These are phyloP conservation scores for Sugiyamaella floridensis DNA, from an alignment of 805 yeast genomes.

Conservation along the genomic window DNA sequence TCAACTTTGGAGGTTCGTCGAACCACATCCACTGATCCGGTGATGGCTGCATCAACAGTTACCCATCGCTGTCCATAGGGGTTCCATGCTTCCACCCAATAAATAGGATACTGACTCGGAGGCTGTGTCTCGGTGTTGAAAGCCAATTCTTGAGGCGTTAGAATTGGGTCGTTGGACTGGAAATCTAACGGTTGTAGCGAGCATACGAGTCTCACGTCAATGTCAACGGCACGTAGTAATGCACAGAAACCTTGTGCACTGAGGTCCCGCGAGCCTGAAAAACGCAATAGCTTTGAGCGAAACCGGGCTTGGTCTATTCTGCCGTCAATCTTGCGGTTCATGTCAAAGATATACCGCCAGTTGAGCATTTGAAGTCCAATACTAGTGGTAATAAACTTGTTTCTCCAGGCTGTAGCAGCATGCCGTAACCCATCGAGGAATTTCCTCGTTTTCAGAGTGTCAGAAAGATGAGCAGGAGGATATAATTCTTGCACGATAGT, in stretches of 20 bases:
- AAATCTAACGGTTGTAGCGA: conserved; percentile 91
- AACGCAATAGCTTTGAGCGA: conserved; percentile 35
- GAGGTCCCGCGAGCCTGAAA: conserved; percentile 67
- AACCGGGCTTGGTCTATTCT: conserved; percentile 39
- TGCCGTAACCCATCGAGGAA: conserved; percentile 72
- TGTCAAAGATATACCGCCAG: conserved; percentile 42
- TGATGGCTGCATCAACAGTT: conserved; percentile 74
- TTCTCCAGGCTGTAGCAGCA: conserved; percentile 56
- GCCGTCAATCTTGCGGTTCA: conserved; percentile 14
- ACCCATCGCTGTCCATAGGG: conserved; percentile 64
- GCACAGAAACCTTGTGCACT: conserved; percentile 86
- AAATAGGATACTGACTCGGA: conserved; percentile 50
- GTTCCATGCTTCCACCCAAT: conserved; percentile 96
- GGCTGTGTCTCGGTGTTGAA: neutral
- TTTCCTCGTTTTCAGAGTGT: conserved; percentile 51
- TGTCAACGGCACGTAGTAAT: conserved; percentile 58
- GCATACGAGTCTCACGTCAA: conserved; percentile 67
- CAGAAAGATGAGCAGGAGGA: conserved; percentile 39
- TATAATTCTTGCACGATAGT: conserved; percentile 41
- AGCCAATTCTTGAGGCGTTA: conserved; percentile 11
- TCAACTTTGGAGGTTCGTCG: conserved; percentile 55
- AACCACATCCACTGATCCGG: conserved; percentile 55
- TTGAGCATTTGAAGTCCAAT: conserved; percentile 35
- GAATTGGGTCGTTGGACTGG: conserved; percentile 32
- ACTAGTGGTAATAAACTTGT: conserved; percentile 43